phyloP scores from a whole-genome alignment of 805 yeast species.

The Saccharomycopsis sp. region DNA sequence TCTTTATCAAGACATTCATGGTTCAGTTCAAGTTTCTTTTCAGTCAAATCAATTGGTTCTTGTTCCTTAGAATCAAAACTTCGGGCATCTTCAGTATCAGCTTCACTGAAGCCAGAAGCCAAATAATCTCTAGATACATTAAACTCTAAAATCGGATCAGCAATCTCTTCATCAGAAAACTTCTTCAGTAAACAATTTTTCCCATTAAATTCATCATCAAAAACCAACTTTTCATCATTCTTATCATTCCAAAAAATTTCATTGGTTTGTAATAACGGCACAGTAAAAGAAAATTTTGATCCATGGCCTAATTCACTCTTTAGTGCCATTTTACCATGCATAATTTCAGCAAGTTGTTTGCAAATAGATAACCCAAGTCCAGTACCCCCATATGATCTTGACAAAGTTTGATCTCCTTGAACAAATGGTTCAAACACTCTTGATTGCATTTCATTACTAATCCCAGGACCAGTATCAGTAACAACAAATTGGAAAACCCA shows the following conservation, averaged over 20 bases:
- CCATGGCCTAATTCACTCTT: constrained; percentile 76
- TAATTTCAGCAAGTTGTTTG: constrained; percentile 80
- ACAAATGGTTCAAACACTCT: constrained; percentile 93
- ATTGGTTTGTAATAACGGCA: constrained; percentile 56
- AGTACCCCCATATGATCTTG: constrained; percentile 91
- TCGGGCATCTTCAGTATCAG: background rate
- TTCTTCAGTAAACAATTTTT: constrained; percentile 43
- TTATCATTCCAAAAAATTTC: constrained; percentile 18
- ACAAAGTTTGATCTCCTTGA: constrained; percentile 92
- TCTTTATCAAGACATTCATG: too few relatives aligned
- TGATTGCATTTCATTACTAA: constrained; percentile 71
- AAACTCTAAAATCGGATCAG: background rate
- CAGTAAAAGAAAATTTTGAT: constrained; percentile 71
- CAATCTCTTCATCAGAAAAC: constrained; percentile 13
- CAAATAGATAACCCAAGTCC: constrained; percentile 90
- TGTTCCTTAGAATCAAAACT: background rate
- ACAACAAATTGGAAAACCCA: constrained; percentile 71
- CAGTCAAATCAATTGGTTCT: background rate
- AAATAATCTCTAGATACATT: background rate
- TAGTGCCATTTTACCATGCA: constrained; percentile 79
- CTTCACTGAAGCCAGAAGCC: background rate
- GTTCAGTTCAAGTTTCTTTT: too few relatives aligned
- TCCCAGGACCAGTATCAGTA: constrained; percentile 91
- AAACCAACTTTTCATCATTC: constrained; percentile 32
- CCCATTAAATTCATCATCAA: constrained; percentile 64